Evolutionary conservation across 2,329 filamentous ascomycete species (phyloP).

Genomic region (Capronia coronata): DNA sequence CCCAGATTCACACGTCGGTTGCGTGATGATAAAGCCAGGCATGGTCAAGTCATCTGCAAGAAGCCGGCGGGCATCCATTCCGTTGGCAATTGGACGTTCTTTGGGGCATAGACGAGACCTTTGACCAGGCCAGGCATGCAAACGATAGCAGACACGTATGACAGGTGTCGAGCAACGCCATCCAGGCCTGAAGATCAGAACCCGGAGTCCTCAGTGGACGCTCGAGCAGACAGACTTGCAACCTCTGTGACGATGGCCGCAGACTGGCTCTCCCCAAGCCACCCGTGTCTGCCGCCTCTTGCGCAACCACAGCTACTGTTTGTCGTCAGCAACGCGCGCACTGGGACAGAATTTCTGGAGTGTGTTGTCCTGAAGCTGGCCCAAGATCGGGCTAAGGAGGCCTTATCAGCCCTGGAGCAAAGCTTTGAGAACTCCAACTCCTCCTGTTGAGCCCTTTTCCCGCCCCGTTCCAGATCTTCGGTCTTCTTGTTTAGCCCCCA

Average conservation of each 20-base stretch:
- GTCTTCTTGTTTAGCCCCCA: conserved; percentile 1
- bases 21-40: not conserved
- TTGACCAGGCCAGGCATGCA: not conserved
- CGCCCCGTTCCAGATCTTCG: not conserved
- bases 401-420: too few species aligned
- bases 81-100: not conserved
- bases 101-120: not conserved
- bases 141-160: conserved; percentile 14
- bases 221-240: not conserved
- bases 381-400: too few species aligned
- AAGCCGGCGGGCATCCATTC: not conserved
- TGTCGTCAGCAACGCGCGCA: too few species aligned
- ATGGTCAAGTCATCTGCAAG: not conserved
- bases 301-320: too few species aligned
- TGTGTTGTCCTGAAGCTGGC: too few species aligned
- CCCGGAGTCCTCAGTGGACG: not conserved
- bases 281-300: not conserved
- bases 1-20: not conserved
- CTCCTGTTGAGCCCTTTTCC: not conserved
- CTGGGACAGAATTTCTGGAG: too few species aligned
- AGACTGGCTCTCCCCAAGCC: not conserved
- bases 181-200: conserved; percentile 8
- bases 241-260: not conserved
- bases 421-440: too few species aligned
- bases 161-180: conserved; percentile 13